Base-by-base conservation (phyloP, 768 basidiomycete genomes). In the Candolleomyces eurysporus region DNA sequence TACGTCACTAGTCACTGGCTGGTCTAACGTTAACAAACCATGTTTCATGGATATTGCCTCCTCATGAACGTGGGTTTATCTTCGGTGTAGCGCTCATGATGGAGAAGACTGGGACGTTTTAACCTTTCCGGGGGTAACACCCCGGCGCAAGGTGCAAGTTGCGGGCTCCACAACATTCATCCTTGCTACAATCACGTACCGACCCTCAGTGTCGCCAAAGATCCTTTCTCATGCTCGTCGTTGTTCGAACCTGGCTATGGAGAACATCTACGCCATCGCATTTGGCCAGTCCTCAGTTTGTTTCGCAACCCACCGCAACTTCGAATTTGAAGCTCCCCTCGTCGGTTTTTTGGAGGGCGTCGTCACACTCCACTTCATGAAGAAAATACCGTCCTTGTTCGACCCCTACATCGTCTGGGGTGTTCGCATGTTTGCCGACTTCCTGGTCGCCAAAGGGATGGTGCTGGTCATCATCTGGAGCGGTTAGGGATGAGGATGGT, bases 261-360 rank as follows among this genome's bases (percentile, higher is more conserved):
- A 92, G 70, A 85, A 82, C 72, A 65, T 91, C 48, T 76, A 84
- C 71, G 85, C 90, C 69, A 89, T 91, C 66, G 83, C 77, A 59
- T 75, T 84, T 53, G 90, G 90, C 45, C 85, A 59, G 76, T 90
- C 60, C 75, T 91, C 62, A 84, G n/a, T n/a, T n/a, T n/a, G 85
- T 72, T 57, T 75, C 30, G 81, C 82, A 56, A 79, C 77, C 60
- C 73, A 79, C 61, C 73, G 82, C 61, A 80, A 82, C 69, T 72
- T 79, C 70, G 81, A 78, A 60, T 69, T 84, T 58, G 82, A 79
- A n/a, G 84, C 86, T n/a, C 85, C 86, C 14, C 79, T 92, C 59
- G 78, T 92, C 57, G 91, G 90, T 7, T 75, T 91, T 19, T 91
- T 89, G 89, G 90, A 92, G 72, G 90, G 91, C 53, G 81, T 89